Evolutionary conservation across 352 stramenopile genomes (phyloP).

Genomic region (Phytopythium vexans): DNA sequence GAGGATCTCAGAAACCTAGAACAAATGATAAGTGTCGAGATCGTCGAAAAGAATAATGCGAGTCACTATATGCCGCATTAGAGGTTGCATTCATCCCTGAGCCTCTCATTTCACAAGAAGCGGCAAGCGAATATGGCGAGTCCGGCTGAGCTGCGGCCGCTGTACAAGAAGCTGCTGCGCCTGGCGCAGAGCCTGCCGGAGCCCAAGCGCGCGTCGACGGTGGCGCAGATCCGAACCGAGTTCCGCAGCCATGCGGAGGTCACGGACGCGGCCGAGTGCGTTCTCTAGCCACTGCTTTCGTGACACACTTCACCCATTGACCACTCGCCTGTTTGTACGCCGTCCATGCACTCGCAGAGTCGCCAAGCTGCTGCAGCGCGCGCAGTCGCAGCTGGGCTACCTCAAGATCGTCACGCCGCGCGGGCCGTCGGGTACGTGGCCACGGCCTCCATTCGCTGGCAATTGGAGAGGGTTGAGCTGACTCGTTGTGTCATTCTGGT

Average conservation of each 20-base stretch:
- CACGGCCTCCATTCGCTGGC: not conserved
- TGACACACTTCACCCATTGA: slow-evolving; percentile 2
- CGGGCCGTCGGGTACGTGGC: slow-evolving; percentile 36
- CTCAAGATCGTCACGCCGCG: slow-evolving; percentile 86
- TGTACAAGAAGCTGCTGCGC: slow-evolving; percentile 86
- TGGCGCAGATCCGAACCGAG: slow-evolving; percentile 75
- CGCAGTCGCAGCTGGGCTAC: slow-evolving; percentile 80
- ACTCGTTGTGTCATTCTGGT: not conserved
- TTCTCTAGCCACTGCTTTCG: slow-evolving; percentile 7
- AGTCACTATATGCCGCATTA: too few relatives aligned
- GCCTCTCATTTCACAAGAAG: not conserved
- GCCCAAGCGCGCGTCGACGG: slow-evolving; percentile 52
- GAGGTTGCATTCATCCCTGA: too few relatives aligned
- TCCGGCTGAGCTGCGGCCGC: slow-evolving; percentile 39
- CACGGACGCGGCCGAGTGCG: slow-evolving; percentile 66
- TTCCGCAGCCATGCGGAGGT: slow-evolving; percentile 64
- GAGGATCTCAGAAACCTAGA: too few relatives aligned
- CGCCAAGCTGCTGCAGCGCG: slow-evolving; percentile 62
- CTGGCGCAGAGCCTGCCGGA: slow-evolving; percentile 73
- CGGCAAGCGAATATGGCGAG: slow-evolving; percentile 9
- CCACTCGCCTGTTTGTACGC: not conserved
- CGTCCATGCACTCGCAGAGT: slow-evolving; percentile 29
- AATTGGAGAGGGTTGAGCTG: not conserved
- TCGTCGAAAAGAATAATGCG: too few relatives aligned
- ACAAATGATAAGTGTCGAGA: too few relatives aligned